Evolutionary conservation across 2,329 filamentous ascomycete species (phyloP).

Genomic region (Cylindrodendrum hubeiense): DNA sequence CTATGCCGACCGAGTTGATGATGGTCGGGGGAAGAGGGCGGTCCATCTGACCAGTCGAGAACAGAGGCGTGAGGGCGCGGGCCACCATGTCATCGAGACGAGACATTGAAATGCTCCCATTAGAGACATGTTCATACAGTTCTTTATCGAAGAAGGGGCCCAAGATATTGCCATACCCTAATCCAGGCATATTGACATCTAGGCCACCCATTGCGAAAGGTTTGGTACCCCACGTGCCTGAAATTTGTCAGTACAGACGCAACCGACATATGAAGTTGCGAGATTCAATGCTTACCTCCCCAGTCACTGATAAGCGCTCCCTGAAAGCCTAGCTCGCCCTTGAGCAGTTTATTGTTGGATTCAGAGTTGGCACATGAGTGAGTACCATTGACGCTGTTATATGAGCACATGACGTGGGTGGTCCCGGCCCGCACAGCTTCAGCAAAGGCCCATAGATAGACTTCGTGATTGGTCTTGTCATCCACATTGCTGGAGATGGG

Average conservation of each 20-base stretch:
- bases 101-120: background rate
- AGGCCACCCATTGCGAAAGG: background rate
- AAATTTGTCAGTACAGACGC: background rate
- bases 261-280: no score
- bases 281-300: background rate
- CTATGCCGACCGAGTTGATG: background rate
- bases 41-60: background rate
- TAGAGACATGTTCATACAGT: background rate
- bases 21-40: background rate
- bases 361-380: background rate
- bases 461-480: conserved; percentile 61
- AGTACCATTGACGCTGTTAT: conserved; percentile 59
- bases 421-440: conserved; percentile 82
- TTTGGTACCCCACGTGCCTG: background rate
- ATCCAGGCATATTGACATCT: background rate
- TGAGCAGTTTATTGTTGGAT: background rate
- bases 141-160: background rate
- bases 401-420: conserved; percentile 83
- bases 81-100: background rate
- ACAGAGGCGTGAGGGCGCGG: background rate
- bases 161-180: background rate
- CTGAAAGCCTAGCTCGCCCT: background rate
- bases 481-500: conserved; percentile 19
- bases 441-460: conserved; percentile 84
- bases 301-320: background rate